phyloP scores from a whole-genome alignment of 2,329 filamentous ascomycete species.

The Chaetomium sp. region DNA sequence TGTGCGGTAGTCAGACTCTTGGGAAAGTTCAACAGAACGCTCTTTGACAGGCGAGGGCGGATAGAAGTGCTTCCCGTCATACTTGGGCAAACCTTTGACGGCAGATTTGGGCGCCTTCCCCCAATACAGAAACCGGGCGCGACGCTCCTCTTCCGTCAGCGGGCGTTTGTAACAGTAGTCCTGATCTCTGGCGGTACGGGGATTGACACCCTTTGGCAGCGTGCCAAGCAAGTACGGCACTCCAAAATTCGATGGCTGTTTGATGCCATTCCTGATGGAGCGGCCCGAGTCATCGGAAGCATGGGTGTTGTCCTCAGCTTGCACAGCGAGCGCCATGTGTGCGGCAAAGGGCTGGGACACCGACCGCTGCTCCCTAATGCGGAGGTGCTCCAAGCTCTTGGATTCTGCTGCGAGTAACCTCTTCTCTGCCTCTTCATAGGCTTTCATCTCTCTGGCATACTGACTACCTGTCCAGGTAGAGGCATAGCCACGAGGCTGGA shows the following conservation, averaged over 20 bases:
- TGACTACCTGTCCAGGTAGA: slow-evolving; percentile 26
- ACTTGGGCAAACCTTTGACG: slow-evolving; percentile 60
- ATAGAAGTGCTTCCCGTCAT: slow-evolving; percentile 67
- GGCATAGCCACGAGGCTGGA: slow-evolving; percentile 46
- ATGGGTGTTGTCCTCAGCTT: not conserved
- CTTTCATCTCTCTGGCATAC: slow-evolving; percentile 28
- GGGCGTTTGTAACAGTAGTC: slow-evolving; percentile 59
- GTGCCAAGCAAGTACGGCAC: slow-evolving; percentile 59
- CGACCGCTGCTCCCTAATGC: slow-evolving; percentile 12
- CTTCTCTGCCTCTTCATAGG: slow-evolving; percentile 27
- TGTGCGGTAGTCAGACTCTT: slow-evolving; percentile 19
- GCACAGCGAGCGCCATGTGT: not conserved
- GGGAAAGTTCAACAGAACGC: slow-evolving; percentile 2
- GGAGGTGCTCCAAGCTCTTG: slow-evolving; percentile 4
- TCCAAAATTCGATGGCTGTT: slow-evolving; percentile 25
- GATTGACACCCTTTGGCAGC: slow-evolving; percentile 49
- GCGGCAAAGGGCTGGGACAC: slow-evolving; percentile 22
- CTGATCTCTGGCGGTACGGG: slow-evolving; percentile 45
- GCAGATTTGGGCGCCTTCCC: slow-evolving; percentile 55
- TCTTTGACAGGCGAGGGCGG: slow-evolving; percentile 56
- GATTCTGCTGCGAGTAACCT: slow-evolving; percentile 16
- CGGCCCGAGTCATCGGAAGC: not conserved
- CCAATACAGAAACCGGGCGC: slow-evolving; percentile 63
- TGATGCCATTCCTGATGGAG: slow-evolving; percentile 1
- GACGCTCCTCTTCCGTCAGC: slow-evolving; percentile 61